A percentile compares a stretch with the other conserved stretches of the same genome.
Evolutionary conservation across 139 green algal species (phyloP).

Genomic region (Medakamo hakoo): DNA sequence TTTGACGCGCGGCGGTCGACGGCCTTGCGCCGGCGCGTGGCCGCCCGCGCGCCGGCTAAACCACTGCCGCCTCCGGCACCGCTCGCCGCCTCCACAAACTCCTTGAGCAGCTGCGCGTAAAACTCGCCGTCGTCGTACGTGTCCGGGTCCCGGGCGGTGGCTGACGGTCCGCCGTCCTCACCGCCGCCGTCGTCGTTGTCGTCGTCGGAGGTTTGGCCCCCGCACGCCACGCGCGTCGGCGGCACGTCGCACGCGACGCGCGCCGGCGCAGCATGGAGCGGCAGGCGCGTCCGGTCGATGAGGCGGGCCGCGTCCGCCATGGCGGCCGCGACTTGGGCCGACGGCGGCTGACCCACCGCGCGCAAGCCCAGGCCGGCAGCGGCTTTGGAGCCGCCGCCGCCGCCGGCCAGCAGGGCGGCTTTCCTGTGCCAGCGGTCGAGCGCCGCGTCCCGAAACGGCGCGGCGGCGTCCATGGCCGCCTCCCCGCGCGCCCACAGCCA

Average conservation of each 20-base stretch:
- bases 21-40: conserved; percentile 56
- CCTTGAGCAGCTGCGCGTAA: conserved; percentile 78
- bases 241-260: neutral
- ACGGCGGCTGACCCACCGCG: conserved; percentile 56
- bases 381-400: too few relatives aligned
- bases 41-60: neutral
- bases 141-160: conserved; percentile 34
- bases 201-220: neutral
- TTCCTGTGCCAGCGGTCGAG: conserved; percentile 71
- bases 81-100: conserved; percentile 54
- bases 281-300: conserved; percentile 32
- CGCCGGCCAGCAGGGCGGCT: conserved; percentile 31
- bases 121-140: conserved; percentile 85
- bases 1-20: conserved; percentile 79
- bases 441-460: conserved; percentile 41
- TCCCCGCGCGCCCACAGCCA: conserved; percentile 24
- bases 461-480: conserved; percentile 9
- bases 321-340: conserved; percentile 32
- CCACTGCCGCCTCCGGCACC: neutral
- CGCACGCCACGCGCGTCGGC: too few relatives aligned
- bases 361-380: conserved; percentile 27
- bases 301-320: conserved; percentile 21
- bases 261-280: neutral
- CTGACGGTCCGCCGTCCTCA: too few relatives aligned
- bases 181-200: too few relatives aligned